A percentile compares a stretch with the other conserved stretches of the same genome.
These are phyloP conservation scores for Ogataea paradorogensis DNA, from an alignment of 805 yeast genomes.

Conservation along the genomic window DNA sequence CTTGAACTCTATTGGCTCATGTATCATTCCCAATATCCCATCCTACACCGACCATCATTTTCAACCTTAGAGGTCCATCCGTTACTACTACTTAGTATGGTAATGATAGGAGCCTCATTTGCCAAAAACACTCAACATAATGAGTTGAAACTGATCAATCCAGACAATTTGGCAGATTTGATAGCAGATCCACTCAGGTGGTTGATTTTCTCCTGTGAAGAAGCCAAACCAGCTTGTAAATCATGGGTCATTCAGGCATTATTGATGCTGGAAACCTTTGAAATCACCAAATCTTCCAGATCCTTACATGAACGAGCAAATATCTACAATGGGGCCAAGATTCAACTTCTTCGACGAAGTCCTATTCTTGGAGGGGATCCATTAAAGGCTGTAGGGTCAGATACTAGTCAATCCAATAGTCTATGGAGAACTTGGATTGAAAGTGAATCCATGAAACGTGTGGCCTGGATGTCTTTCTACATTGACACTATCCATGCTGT, in stretches of 20 bases:
- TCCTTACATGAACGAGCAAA: slow-evolving; percentile 49
- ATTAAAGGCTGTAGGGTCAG: slow-evolving; percentile 30
- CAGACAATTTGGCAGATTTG: slow-evolving; percentile 32
- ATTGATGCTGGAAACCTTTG: slow-evolving; percentile 45
- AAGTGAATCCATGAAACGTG: slow-evolving; percentile 67
- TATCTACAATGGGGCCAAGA: slow-evolving; percentile 50
- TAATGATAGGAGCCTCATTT: slow-evolving; percentile 49
- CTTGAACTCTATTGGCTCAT: slow-evolving; percentile 47
- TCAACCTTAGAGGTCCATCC: slow-evolving; percentile 50
- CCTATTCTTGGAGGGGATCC: slow-evolving; percentile 46
- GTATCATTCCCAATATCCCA: slow-evolving; percentile 54
- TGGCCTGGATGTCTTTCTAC: slow-evolving; percentile 73
- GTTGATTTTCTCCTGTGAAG: slow-evolving; percentile 42
- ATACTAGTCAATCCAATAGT: slow-evolving; percentile 19
- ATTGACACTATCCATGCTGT: slow-evolving; percentile 71
- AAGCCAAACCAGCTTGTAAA: slow-evolving; percentile 44
- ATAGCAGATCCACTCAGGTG: slow-evolving; percentile 45
- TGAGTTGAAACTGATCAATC: slow-evolving; percentile 9
- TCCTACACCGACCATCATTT: slow-evolving; percentile 47
- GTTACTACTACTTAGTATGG: slow-evolving; percentile 51
- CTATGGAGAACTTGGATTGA: slow-evolving; percentile 65
- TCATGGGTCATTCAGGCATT: slow-evolving; percentile 50
- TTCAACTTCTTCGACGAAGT: slow-evolving; percentile 47
- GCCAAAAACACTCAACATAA: slow-evolving; percentile 7
- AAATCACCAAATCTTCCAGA: slow-evolving; percentile 43